Conservation (phyloP, 352 stramenopile species). For the Phytophthora syringae region DNA sequence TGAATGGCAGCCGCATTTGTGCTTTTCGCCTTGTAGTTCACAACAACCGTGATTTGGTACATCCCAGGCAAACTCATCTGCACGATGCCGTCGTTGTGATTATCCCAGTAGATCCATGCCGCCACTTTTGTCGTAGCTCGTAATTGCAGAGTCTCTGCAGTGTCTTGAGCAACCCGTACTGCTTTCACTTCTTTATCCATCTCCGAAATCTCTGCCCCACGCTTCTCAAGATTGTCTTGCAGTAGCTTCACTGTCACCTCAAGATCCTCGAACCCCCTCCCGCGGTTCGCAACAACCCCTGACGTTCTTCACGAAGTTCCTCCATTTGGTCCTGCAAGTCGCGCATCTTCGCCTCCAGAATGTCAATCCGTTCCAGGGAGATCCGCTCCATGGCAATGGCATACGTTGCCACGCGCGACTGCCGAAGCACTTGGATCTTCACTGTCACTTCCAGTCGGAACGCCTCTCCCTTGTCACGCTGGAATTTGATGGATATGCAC, state of each 20-base stretch:
- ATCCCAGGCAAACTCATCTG: neutral
- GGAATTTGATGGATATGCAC: slow-evolving; percentile 4
- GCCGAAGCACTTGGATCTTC: slow-evolving; percentile 14
- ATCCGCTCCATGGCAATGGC: neutral
- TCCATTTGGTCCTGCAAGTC: slow-evolving; percentile 12
- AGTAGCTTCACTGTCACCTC: neutral
- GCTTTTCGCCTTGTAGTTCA: neutral
- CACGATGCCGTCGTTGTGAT: neutral
- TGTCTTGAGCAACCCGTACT: neutral
- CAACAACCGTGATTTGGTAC: neutral
- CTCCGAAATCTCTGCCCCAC: neutral
- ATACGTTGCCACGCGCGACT: neutral
- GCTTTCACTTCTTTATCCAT: neutral
- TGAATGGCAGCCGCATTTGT: too few species aligned
- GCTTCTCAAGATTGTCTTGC: neutral
- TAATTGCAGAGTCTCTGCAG: neutral
- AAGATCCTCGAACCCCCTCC: neutral
- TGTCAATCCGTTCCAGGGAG: slow-evolving; percentile 14
- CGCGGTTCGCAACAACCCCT: neutral
- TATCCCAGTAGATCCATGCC: neutral
- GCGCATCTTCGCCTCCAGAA: slow-evolving; percentile 21
- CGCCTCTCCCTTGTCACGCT: neutral
- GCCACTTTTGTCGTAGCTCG: neutral
- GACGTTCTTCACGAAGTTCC: too few species aligned
- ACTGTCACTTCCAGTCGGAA: slow-evolving; percentile 8